A percentile compares a stretch with the other conserved stretches of the same genome.
Evolutionary conservation across 1,284 basidiomycete species (phyloP).

Genomic region (Papiliotrema laurentii): DNA sequence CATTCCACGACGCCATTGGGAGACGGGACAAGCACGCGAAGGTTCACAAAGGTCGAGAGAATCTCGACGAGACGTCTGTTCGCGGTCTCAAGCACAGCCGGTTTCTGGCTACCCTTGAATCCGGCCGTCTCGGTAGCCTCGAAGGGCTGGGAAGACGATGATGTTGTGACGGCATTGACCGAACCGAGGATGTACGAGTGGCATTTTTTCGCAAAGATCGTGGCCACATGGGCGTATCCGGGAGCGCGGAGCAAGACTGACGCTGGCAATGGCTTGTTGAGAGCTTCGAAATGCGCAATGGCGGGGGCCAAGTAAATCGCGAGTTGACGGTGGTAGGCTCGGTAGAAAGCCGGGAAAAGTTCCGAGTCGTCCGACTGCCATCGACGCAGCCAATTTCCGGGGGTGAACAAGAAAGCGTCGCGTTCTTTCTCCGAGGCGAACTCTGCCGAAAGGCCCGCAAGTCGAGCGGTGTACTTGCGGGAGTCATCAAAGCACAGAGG

Average conservation of each 20-base stretch:
- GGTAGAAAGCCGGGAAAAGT: constrained; percentile 54
- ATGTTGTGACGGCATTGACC: constrained; percentile 49
- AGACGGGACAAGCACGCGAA: constrained; percentile 34
- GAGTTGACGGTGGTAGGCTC: constrained; percentile 53
- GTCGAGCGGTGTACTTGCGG: constrained; percentile 39
- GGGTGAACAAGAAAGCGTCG: constrained; percentile 48
- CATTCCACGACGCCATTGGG: constrained; percentile 34
- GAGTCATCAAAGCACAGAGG: constrained; percentile 43
- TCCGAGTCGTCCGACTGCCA: constrained; percentile 54
- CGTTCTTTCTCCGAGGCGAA: constrained; percentile 39
- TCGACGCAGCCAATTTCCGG: constrained; percentile 49
- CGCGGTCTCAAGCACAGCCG: constrained; percentile 52
- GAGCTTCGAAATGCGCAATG: constrained; percentile 37
- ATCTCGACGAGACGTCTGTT: constrained; percentile 52
- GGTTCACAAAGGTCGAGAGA: constrained; percentile 47
- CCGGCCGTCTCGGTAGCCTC: constrained; percentile 52
- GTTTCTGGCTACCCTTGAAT: constrained; percentile 51
- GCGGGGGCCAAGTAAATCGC: constrained; percentile 47
- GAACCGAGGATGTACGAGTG: constrained; percentile 51
- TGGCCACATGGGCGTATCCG: constrained; percentile 50
- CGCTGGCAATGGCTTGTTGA: constrained; percentile 36
- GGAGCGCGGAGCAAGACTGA: constrained; percentile 48
- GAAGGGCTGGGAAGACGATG: constrained; percentile 46
- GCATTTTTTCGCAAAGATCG: constrained; percentile 48
- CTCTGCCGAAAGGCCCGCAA: constrained; percentile 30